These are phyloP conservation scores for Selaginella tamariscina DNA, from an alignment of 75 land plant genomes.

Conservation along the genomic window DNA sequence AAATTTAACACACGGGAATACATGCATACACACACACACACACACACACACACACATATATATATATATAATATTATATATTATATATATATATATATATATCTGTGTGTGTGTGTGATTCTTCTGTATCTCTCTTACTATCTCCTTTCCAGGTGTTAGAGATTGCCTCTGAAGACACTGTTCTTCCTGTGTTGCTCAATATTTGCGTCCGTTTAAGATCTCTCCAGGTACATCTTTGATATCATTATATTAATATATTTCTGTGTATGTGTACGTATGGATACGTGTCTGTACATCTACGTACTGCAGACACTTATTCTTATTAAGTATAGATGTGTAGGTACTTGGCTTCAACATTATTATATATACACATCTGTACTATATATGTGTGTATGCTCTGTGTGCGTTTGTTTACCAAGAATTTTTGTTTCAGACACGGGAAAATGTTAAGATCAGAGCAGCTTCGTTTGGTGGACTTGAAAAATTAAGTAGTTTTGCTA, in stretches of 20 bases:
- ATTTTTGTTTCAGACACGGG: constrained; percentile 40
- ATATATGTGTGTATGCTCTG: neutral
- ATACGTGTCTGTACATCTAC: too few species aligned
- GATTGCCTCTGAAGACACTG: constrained; percentile 47
- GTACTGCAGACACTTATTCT: neutral
- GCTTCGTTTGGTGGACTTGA: constrained; percentile 88
- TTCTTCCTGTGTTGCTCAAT: constrained; percentile 64
- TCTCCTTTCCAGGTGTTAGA: constrained; percentile 42
- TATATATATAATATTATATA: too few species aligned
- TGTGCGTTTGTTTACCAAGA: neutral
- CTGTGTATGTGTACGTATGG: neutral
- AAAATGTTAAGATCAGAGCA: constrained; percentile 54
- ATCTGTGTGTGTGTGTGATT: neutral
- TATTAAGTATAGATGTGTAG: neutral
- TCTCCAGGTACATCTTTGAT: constrained; percentile 76
- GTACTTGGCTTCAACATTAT: too few species aligned
- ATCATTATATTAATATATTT: neutral
- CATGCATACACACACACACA: too few species aligned
- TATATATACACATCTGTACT: neutral
- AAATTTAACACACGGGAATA: too few species aligned
- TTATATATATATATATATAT: too few species aligned
- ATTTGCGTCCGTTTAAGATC: constrained; percentile 63
- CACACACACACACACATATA: too few species aligned
- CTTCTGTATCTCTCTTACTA: neutral
- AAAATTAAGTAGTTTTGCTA: constrained; percentile 45